These are phyloP conservation scores for Globisporangium yorkense DNA, from an alignment of 352 stramenopile species.

Conservation along the genomic window DNA sequence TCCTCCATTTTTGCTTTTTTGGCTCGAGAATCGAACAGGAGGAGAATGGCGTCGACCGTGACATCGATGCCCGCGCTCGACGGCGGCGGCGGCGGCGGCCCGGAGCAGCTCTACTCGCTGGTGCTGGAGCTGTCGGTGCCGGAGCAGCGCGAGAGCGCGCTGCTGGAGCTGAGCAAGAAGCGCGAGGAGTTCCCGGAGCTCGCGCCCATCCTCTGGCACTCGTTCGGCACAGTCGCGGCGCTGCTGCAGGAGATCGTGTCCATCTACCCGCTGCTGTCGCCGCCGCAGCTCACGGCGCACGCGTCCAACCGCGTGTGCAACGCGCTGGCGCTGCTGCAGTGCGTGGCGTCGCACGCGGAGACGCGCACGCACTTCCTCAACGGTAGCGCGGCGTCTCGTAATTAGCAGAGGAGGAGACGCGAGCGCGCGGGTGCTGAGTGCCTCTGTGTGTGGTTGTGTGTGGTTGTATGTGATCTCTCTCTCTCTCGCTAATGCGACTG, in stretches of 20 bases:
- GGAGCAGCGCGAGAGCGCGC: conserved; percentile 93
- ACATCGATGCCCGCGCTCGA: conserved; percentile 6
- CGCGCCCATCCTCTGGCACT: conserved; percentile 98
- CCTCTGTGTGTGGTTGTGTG: not conserved
- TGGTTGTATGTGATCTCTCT: not conserved
- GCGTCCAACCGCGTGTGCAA: conserved; percentile 98
- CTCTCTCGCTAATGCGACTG: not conserved
- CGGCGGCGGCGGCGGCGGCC: conserved; percentile 25
- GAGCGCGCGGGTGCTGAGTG: not conserved
- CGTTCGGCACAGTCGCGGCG: conserved; percentile 94
- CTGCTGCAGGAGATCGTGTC: conserved; percentile 98
- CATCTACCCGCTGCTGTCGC: conserved; percentile 97
- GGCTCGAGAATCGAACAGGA: not conserved
- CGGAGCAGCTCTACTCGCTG: conserved; percentile 83
- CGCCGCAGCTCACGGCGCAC: conserved; percentile 95
- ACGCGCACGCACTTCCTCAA: conserved; percentile 97
- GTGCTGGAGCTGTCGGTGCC: conserved; percentile 92
- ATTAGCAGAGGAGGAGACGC: not conserved
- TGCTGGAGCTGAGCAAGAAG: conserved; percentile 98
- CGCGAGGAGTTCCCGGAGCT: conserved; percentile 96
- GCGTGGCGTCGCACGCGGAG: conserved; percentile 96
- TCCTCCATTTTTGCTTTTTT: not conserved
- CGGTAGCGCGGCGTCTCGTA: conserved; percentile 22
- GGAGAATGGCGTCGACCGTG: not conserved
- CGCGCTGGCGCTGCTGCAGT: conserved; percentile 96